phyloP scores from a whole-genome alignment of 208 protist genomes.

The Porcisia hertigi region DNA sequence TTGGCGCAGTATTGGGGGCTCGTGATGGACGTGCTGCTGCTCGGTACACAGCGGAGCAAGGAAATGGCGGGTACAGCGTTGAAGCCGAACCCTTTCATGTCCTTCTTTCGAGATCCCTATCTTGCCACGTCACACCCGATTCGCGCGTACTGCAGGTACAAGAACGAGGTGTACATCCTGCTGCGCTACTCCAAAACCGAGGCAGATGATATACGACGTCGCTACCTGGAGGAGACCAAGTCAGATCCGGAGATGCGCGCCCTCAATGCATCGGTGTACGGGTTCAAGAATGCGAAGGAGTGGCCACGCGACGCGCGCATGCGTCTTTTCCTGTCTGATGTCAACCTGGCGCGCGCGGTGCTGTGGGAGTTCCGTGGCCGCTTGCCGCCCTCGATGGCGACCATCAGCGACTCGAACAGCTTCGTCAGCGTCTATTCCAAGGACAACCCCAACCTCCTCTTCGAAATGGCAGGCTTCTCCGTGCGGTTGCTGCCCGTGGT shows the following conservation, averaged over 20 bases:
- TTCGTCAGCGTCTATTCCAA: conserved; percentile 99
- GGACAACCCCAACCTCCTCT: conserved; percentile 99
- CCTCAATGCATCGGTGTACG: conserved; percentile 99
- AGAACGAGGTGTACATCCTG: conserved; percentile 98
- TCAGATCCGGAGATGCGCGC: conserved; percentile 95
- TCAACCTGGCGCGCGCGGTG: conserved; percentile 99
- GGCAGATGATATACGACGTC: conserved; percentile 98
- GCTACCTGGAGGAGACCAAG: conserved; percentile 99
- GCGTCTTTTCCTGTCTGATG: conserved; percentile 99
- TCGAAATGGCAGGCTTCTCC: conserved; percentile 99
- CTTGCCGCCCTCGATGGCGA: conserved; percentile 97
- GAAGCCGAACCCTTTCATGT: conserved; percentile 98
- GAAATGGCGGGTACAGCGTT: conserved; percentile 98
- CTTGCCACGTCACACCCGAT: conserved; percentile 98
- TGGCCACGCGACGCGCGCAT: conserved; percentile 99
- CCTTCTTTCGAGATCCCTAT: conserved; percentile 92
- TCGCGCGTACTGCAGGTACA: conserved; percentile 98
- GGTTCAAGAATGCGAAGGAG: conserved; percentile 99
- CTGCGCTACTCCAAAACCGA: conserved; percentile 98
- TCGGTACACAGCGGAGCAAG: conserved; percentile 97
- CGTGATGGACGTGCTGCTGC: conserved; percentile 98
- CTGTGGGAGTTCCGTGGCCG: conserved; percentile 99
- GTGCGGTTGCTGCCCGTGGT: conserved; percentile 93
- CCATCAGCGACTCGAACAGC: conserved; percentile 96
- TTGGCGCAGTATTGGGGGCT: conserved; percentile 99